These are phyloP conservation scores for Chytriomyces confervae DNA, from an alignment of 192 early-diverging fungal species.

Conservation along the genomic window DNA sequence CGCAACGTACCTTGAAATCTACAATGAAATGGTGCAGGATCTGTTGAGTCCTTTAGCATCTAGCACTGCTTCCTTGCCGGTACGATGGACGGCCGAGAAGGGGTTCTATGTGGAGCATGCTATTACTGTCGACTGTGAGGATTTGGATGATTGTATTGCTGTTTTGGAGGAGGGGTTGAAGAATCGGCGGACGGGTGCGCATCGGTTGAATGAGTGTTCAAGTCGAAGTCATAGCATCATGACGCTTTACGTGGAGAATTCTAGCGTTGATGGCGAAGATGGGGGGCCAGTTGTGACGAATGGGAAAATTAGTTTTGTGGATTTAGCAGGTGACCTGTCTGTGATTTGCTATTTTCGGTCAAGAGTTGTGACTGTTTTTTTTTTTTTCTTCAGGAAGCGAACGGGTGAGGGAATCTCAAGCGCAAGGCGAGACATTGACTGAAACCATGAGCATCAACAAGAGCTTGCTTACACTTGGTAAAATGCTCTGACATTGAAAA, in stretches of 20 bases:
- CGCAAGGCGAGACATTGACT: slow-evolving; percentile 53
- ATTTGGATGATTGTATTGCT: slow-evolving; percentile 56
- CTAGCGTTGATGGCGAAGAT: slow-evolving; percentile 27
- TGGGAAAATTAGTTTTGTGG: slow-evolving; percentile 66
- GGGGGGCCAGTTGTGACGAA: slow-evolving; percentile 23
- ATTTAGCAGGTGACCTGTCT: slow-evolving; percentile 53
- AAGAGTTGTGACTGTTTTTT: slow-evolving; percentile 1
- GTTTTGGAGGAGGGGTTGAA: slow-evolving; percentile 64
- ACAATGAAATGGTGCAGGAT: slow-evolving; percentile 63
- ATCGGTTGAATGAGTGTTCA: slow-evolving; percentile 62
- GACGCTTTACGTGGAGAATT: slow-evolving; percentile 57
- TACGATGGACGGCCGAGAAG: slow-evolving; percentile 48
- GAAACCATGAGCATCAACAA: slow-evolving; percentile 66
- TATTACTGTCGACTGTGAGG: slow-evolving; percentile 56
- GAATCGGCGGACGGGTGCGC: slow-evolving; percentile 61
- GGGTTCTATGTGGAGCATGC: slow-evolving; percentile 66
- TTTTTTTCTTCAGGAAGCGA: slow-evolving; percentile 52
- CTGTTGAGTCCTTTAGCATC: slow-evolving; percentile 47
- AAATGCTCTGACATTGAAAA: slow-evolving; percentile 1
- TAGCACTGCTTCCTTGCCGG: slow-evolving; percentile 40
- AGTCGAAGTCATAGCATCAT: slow-evolving; percentile 60
- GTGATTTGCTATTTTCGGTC: neutral
- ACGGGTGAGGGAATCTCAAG: slow-evolving; percentile 56
- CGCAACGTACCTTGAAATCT: slow-evolving; percentile 62
- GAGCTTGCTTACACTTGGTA: slow-evolving; percentile 60